Evolutionary conservation across 768 basidiomycete species (phyloP), one percentile per base, ranked within the genome.

Genomic region (Amanita rubescens): DNA sequence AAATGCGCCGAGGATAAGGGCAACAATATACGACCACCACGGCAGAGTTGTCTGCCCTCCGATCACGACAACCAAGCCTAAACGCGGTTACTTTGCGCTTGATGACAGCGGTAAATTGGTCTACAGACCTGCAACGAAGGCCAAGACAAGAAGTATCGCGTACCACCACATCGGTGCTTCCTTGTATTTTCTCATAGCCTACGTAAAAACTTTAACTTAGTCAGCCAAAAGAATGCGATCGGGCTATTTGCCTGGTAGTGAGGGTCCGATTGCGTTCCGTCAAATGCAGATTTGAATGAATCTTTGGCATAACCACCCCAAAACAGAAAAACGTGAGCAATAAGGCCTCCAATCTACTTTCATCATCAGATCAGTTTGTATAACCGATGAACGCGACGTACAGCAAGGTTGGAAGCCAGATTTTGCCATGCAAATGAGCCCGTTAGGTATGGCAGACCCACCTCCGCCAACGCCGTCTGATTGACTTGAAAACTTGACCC

Each of bases 151-250:
- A 37, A 83, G 71, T 27, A 71, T 60, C 8, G 65, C 55, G 61
- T 83, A 84, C 82, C 82, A 84, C 71, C 76, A 82, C 75, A 72
- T 74, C 2, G 82, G 82, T 0, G 73, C 78, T 65, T 84, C 80
- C 34, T 75, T 69, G 65, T 84, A 83, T 61, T 76, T 79, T 57
- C 76, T 71, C 75, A 79, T 81, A 1, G 78, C 75, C 71, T 75
- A 54, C 11, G 32, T 37, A 5, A 22, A 38, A 37, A 24, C 44
- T 5, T 48, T 10, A 25, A 20, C 37, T 12, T 3, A 45, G 10
- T 30, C 15, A 10, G 19, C 37, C 8, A 39, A 15, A 53, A 5
- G 15, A 34, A 38, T 25, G 5, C 25, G 30, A 15, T 35, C 17
- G 6, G 30, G 9, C 3, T 42, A 19, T 61, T 34, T 55, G 75